A percentile compares a stretch with the other conserved stretches of the same genome.
These are phyloP conservation scores for Podaxis sp. DNA, from an alignment of 768 basidiomycete species.

Conservation along the genomic window DNA sequence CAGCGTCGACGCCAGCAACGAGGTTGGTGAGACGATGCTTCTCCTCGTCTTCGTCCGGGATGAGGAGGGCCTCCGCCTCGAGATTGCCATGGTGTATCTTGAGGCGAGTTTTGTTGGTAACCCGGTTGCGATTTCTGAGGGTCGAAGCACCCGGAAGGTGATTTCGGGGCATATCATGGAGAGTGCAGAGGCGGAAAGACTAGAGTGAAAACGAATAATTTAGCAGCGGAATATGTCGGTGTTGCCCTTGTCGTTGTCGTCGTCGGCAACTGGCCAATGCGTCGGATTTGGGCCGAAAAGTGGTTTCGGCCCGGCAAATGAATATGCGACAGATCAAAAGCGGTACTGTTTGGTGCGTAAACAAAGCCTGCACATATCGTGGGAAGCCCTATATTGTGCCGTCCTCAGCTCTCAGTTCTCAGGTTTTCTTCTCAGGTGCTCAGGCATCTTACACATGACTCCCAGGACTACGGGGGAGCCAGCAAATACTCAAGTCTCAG, in stretches of 20 bases:
- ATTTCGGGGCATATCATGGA: slow-evolving; percentile 89
- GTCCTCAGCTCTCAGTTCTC: slow-evolving; percentile 8
- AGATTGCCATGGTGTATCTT: slow-evolving; percentile 78
- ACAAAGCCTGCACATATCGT: slow-evolving; percentile 23
- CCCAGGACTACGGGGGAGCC: background rate
- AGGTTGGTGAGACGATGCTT: slow-evolving; percentile 68
- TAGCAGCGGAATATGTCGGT: slow-evolving; percentile 26
- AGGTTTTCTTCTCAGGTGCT: background rate
- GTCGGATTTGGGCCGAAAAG: slow-evolving; percentile 64
- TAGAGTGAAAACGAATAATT: slow-evolving; percentile 30
- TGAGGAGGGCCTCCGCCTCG: slow-evolving; percentile 74
- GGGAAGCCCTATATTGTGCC: slow-evolving; percentile 12
- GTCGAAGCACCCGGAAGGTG: slow-evolving; percentile 72
- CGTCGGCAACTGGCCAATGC: slow-evolving; percentile 51
- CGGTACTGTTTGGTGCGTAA: slow-evolving; percentile 33
- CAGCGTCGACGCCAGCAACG: slow-evolving; percentile 86
- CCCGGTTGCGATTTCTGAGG: slow-evolving; percentile 82
- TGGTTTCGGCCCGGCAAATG: slow-evolving; percentile 52
- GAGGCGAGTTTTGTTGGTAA: slow-evolving; percentile 90
- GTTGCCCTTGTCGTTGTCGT: slow-evolving; percentile 43
- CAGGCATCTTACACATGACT: background rate
- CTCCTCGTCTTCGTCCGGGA: slow-evolving; percentile 86
- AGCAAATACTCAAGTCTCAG: background rate
- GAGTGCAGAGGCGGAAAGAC: slow-evolving; percentile 31
- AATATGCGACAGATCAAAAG: slow-evolving; percentile 31